A percentile compares a stretch with the other conserved stretches of the same genome.
These are phyloP conservation scores for Sanghuangporus sanghuang DNA, from an alignment of 1,284 basidiomycete genomes.

Conservation along the genomic window DNA sequence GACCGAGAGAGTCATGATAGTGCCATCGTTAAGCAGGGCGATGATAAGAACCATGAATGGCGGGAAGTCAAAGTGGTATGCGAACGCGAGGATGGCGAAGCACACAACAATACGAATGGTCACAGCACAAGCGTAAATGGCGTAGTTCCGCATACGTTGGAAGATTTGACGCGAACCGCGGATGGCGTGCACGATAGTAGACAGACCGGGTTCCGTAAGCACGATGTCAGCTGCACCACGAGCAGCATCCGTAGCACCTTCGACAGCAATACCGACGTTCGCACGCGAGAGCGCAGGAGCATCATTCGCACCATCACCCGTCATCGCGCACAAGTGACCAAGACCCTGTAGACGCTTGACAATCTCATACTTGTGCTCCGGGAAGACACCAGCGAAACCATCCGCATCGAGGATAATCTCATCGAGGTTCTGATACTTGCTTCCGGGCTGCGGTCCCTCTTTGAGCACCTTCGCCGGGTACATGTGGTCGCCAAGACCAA, in stretches of 20 bases:
- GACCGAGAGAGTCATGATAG: conserved; percentile 97
- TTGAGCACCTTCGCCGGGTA: conserved; percentile 94
- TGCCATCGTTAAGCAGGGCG: conserved; percentile 94
- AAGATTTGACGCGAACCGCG: conserved; percentile 94
- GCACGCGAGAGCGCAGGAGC: conserved; percentile 91
- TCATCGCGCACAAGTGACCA: conserved; percentile 86
- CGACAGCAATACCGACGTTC: conserved; percentile 96
- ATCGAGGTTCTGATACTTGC: conserved; percentile 79
- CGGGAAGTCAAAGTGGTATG: conserved; percentile 97
- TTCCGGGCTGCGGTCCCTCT: conserved; percentile 78
- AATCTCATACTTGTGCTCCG: conserved; percentile 91
- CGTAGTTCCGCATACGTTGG: conserved; percentile 97
- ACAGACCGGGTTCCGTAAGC: conserved; percentile 91
- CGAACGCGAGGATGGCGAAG: conserved; percentile 93
- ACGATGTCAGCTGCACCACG: conserved; percentile 96
- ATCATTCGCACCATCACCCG: conserved; percentile 97
- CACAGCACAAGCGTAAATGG: conserved; percentile 88
- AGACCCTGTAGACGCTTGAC: conserved; percentile 93
- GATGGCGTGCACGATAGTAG: conserved; percentile 95
- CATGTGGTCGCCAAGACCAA: conserved; percentile 96
- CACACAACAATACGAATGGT: conserved; percentile 98
- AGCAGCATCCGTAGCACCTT: conserved; percentile 94
- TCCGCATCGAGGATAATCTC: conserved; percentile 93
- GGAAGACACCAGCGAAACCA: conserved; percentile 95
- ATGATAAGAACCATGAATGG: conserved; percentile 99